Evolutionary conservation across 2,329 filamentous ascomycete species (phyloP).

Genomic region (Cercospora janseana): DNA sequence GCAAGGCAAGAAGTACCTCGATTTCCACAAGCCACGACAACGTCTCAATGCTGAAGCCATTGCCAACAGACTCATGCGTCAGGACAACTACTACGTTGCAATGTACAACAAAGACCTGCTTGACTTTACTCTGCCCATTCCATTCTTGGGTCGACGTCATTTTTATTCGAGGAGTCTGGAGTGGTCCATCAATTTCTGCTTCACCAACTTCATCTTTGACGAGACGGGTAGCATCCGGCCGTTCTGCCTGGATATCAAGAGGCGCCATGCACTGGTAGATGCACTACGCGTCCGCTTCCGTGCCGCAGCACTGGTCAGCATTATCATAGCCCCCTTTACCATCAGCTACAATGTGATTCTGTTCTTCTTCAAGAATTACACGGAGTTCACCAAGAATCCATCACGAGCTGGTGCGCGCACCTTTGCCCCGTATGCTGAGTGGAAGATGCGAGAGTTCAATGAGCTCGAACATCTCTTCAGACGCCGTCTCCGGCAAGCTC

Average conservation of each 20-base stretch:
- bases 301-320: conserved; percentile 80
- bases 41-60: conserved; percentile 95
- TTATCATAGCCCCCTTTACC: conserved; percentile 81
- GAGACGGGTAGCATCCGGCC: conserved; percentile 82
- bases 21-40: conserved; percentile 59
- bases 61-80: conserved; percentile 92
- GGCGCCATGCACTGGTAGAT: conserved; percentile 73
- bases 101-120: conserved; percentile 96
- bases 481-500: conserved; percentile 87
- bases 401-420: conserved; percentile 81
- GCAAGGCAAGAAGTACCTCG: conserved; percentile 61
- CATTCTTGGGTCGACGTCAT: conserved; percentile 74
- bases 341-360: conserved; percentile 82
- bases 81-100: conserved; percentile 95
- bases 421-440: conserved; percentile 90
- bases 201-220: conserved; percentile 93
- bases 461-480: conserved; percentile 90
- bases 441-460: conserved; percentile 99
- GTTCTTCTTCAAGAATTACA: conserved; percentile 94
- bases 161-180: conserved; percentile 86
- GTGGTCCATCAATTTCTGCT: conserved; percentile 86
- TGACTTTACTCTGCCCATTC: conserved; percentile 80
- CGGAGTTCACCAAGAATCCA: conserved; percentile 94
- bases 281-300: conserved; percentile 75
- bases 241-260: conserved; percentile 79